Conservation (phyloP, 164 flowering plant species). For the Macadamia integrifolia region DNA sequence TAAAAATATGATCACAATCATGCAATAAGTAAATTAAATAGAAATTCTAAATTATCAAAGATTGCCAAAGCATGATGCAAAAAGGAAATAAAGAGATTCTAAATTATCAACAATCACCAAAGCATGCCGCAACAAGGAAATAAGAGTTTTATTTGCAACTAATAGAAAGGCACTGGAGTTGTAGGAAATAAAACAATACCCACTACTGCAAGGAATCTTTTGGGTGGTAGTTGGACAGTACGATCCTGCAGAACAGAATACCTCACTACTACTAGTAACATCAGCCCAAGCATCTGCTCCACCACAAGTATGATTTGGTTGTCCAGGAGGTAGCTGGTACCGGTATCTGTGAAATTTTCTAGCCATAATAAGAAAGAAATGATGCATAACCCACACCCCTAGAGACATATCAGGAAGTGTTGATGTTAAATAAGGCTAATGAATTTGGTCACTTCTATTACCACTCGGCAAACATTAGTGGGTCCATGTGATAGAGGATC, state of each 20-base stretch:
- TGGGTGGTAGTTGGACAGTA: conserved; percentile 73
- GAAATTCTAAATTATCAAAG: background rate
- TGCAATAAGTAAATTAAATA: background rate
- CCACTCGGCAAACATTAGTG: no score
- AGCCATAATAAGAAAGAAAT: conserved; percentile 15
- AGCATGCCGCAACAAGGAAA: conserved; percentile 5
- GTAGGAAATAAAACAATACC: conserved; percentile 53
- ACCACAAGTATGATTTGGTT: conserved; percentile 75
- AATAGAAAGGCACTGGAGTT: conserved; percentile 12
- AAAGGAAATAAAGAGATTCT: background rate
- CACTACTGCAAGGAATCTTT: conserved; percentile 63
- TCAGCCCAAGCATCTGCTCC: conserved; percentile 96
- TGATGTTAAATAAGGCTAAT: no score
- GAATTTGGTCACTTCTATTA: no score
- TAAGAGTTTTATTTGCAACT: background rate
- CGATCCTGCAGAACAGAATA: conserved; percentile 91
- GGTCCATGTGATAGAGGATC: no score
- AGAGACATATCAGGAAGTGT: no score
- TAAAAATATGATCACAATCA: conserved; percentile 3
- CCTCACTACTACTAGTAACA: conserved; percentile 46
- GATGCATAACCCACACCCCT: background rate
- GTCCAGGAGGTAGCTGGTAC: conserved; percentile 80
- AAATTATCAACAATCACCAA: background rate
- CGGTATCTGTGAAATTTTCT: conserved; percentile 52
- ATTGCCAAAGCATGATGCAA: conserved; percentile 7